A percentile compares a stretch with the other conserved stretches of the same genome.
Conservation (phyloP, 2,329 filamentous ascomycete genomes). For the Teratosphaeria destructans region DNA sequence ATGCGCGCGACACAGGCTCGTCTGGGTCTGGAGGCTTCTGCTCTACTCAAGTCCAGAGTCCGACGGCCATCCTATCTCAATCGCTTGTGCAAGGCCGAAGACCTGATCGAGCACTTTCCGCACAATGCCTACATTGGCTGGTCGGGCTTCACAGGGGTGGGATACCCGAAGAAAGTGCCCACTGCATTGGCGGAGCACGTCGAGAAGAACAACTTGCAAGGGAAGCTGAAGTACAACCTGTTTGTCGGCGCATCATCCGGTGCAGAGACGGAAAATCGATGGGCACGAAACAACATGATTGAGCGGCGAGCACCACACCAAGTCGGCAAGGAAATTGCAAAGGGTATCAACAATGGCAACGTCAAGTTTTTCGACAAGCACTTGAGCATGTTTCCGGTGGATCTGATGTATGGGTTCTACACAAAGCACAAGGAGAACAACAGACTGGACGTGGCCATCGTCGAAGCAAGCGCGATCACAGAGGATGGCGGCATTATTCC, state of each 20-base stretch:
- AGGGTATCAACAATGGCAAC: conserved; percentile 77
- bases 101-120: conserved; percentile 71
- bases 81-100: conserved; percentile 70
- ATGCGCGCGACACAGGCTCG: not conserved
- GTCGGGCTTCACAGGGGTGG: conserved; percentile 80
- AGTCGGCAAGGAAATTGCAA: conserved; percentile 80
- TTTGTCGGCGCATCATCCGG: conserved; percentile 87
- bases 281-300: conserved; percentile 86
- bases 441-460: conserved; percentile 70
- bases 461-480: conserved; percentile 74
- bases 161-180: conserved; percentile 59
- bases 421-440: conserved; percentile 67
- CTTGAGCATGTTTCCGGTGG: conserved; percentile 81
- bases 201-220: conserved; percentile 74
- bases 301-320: conserved; percentile 76
- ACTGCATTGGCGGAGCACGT: conserved; percentile 79
- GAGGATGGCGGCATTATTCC: conserved; percentile 83
- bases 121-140: conserved; percentile 81
- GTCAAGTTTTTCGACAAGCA: conserved; percentile 95
- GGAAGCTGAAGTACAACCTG: conserved; percentile 73
- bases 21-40: not conserved
- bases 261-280: conserved; percentile 82
- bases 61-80: conserved; percentile 66
- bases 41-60: conserved; percentile 59
- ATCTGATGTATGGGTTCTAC: conserved; percentile 68